A percentile compares a stretch with the other conserved stretches of the same genome.
These are phyloP conservation scores for Gnaphalium uliginosum DNA, from an alignment of 129 eudicot genomes.

Conservation along the genomic window DNA sequence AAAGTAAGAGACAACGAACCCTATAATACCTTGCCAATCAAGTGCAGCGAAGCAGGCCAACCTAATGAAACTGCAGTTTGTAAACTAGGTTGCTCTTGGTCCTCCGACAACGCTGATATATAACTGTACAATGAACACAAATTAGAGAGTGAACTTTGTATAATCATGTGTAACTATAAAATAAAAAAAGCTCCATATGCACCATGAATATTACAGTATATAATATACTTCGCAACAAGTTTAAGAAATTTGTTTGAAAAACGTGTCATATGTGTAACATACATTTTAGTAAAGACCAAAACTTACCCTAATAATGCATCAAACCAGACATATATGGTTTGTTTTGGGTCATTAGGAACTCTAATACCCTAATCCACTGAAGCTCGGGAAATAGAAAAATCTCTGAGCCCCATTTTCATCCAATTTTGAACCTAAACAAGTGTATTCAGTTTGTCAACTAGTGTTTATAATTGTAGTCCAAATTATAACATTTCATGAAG, in stretches of 20 bases:
- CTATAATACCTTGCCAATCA: conserved; percentile 88
- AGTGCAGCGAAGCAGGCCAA: conserved; percentile 96
- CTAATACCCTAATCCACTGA: conserved; percentile 95
- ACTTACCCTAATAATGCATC: conserved; percentile 95
- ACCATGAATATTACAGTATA: neutral
- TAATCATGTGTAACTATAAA: conserved; percentile 3
- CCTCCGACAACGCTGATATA: conserved; percentile 77
- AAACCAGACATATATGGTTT: conserved; percentile 98
- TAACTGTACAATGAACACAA: conserved; percentile 48
- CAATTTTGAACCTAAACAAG: conserved; percentile 83
- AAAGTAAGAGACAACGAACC: no score
- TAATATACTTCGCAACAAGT: neutral
- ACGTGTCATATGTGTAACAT: neutral
- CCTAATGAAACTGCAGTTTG: conserved; percentile 74
- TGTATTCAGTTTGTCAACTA: neutral
- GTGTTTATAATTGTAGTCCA: neutral
- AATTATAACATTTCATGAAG: conserved; percentile 10
- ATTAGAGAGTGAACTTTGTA: conserved; percentile 6
- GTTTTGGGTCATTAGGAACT: conserved; percentile 80
- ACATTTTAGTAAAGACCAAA: conserved; percentile 12
- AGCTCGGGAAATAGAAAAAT: conserved; percentile 95
- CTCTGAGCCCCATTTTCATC: conserved; percentile 82
- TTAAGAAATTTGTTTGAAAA: neutral
- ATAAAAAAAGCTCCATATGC: neutral
- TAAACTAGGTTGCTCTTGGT: conserved; percentile 53